A percentile compares a stretch with the other conserved stretches of the same genome.
These are phyloP conservation scores for Scalesia atractyloides DNA, from an alignment of 129 eudicot genomes.

Conservation along the genomic window DNA sequence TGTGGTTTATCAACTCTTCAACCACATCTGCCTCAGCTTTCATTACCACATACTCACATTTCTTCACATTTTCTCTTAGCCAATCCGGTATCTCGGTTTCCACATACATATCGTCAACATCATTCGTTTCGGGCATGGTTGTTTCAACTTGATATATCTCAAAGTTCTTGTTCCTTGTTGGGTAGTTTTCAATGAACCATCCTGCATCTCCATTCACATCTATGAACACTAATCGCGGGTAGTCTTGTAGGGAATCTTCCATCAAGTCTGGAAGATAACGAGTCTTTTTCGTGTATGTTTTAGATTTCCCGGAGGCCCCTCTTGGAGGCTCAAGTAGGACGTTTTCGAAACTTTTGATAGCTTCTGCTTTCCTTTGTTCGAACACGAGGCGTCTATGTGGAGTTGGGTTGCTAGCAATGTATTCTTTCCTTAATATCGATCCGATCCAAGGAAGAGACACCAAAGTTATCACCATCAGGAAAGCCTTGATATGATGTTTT, in stretches of 20 bases:
- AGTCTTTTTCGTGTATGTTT: slow-evolving; percentile 22
- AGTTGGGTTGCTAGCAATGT: slow-evolving; percentile 22
- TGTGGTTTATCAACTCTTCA: slow-evolving; percentile 9
- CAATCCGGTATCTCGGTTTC: slow-evolving; percentile 54
- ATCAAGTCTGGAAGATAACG: slow-evolving; percentile 56
- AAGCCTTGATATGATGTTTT: slow-evolving; percentile 27
- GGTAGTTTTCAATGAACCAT: slow-evolving; percentile 70
- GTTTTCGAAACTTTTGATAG: slow-evolving; percentile 50
- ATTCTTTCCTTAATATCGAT: slow-evolving; percentile 23
- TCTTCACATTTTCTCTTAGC: slow-evolving; percentile 56
- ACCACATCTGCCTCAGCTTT: slow-evolving; percentile 52
- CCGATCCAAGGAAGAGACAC: slow-evolving; percentile 35
- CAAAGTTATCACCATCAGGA: slow-evolving; percentile 35
- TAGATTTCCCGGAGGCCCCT: slow-evolving; percentile 46
- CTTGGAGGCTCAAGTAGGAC: slow-evolving; percentile 74
- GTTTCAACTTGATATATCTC: slow-evolving; percentile 34
- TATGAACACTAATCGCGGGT: slow-evolving; percentile 65
- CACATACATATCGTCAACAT: not conserved
- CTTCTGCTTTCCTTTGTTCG: slow-evolving; percentile 49
- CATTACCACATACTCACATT: slow-evolving; percentile 53
- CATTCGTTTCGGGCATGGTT: slow-evolving; percentile 19
- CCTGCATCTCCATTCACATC: slow-evolving; percentile 44
- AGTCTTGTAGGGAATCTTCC: slow-evolving; percentile 57
- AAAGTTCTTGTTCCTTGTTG: slow-evolving; percentile 45
- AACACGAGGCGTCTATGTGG: slow-evolving; percentile 21